These are phyloP conservation scores for Pelargonium australe DNA, from an alignment of 441 rosid genomes.

Conservation along the genomic window DNA sequence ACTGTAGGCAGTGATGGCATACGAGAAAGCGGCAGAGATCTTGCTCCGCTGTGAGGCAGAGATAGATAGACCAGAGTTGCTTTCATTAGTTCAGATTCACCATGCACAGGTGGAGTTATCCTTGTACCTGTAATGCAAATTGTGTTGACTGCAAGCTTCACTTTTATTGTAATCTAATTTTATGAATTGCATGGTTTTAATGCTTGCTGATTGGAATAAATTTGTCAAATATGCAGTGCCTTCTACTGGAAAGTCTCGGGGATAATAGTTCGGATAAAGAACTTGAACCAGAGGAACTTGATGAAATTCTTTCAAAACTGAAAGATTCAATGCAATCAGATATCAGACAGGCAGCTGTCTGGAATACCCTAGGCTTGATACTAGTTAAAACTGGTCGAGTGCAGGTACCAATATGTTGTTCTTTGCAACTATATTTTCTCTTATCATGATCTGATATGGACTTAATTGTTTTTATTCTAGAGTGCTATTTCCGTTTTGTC, in stretches of 20 bases:
- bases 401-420: slow-evolving; percentile 42
- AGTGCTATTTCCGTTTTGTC: slow-evolving; percentile 75
- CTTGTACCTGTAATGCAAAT: slow-evolving; percentile 7
- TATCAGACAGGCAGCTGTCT: slow-evolving; percentile 66
- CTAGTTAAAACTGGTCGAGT: slow-evolving; percentile 79
- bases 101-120: slow-evolving; percentile 71
- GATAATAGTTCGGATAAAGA: slow-evolving; percentile 62
- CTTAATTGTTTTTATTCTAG: slow-evolving; percentile 31
- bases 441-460: slow-evolving; percentile 22
- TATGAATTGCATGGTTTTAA: background rate
- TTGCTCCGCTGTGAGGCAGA: slow-evolving; percentile 68
- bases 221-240: slow-evolving; percentile 43
- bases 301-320: slow-evolving; percentile 59
- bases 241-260: slow-evolving; percentile 60
- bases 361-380: slow-evolving; percentile 81
- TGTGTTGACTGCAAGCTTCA: background rate
- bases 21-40: slow-evolving; percentile 89
- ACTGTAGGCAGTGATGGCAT: slow-evolving; percentile 70
- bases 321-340: slow-evolving; percentile 68
- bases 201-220: slow-evolving; percentile 17
- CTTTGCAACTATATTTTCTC: slow-evolving; percentile 12
- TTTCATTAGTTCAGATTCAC: slow-evolving; percentile 82
- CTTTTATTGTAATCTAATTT: background rate
- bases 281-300: slow-evolving; percentile 68
- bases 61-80: slow-evolving; percentile 83